Evolutionary conservation across 108 stramenopile species (phyloP), one percentile per base, ranked within the genome.

Genomic region (Fragilariopsis cylindrus): DNA sequence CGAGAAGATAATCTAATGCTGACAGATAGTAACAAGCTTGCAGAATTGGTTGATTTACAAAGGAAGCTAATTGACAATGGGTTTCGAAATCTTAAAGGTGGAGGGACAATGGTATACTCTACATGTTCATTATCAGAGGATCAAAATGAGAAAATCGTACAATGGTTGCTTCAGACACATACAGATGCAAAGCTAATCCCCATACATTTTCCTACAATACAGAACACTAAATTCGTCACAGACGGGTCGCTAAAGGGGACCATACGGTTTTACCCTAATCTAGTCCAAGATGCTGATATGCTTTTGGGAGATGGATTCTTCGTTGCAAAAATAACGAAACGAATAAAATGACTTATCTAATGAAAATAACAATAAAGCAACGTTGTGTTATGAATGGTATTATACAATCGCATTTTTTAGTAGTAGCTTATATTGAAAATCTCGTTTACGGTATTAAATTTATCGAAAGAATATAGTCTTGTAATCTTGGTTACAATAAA

Each of bases 111-210:
- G 77, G 92, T 98, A 12, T 98, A 98, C 73, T 90, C 92, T 1
- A 98, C 97, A 1, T 98, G 97, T 69, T 96, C 95, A 12, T 70
- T 96, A n/a, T 85, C 88, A 2, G 65, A 79, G 44, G 83, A 81
- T 13, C 97, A 98, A 73, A 98, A 98, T 72, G 97, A 98, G 73
- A 74, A 82, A 19, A 87, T 96, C 11, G 92, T 98, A 5, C n/a
- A 54, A 40, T 90, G 86, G 85, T 58, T 98, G n/a, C 72, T 98
- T 66, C 60, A 82, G 5, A 73, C 80, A 47, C 60, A 81, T 58
- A 15, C 6, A 7, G 60, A 72, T 19, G 84, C 89, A 11, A 75
- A 43, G 47, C 55, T 88, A 13, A 84, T 91, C 49, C 85, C 89
- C 44, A 71, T 90, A 42, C 58, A 77, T n/a, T 88, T 88, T 69